Conservation (phyloP, 1,139 yeast genomes). For the Casaregolazyma suthepensis region DNA sequence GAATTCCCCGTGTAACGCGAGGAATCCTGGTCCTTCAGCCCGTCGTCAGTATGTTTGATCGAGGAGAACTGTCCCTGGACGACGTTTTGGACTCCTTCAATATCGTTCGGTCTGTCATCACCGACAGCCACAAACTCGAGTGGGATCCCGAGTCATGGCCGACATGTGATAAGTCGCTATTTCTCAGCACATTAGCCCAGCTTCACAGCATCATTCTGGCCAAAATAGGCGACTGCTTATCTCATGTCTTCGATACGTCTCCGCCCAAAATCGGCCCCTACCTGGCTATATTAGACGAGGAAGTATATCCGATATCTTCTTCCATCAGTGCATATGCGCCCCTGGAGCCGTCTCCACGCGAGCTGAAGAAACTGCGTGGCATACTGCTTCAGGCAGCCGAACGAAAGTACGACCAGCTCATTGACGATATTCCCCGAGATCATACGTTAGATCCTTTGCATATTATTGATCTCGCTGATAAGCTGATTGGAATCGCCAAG, state of each 20-base stretch:
- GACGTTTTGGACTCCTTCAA: constrained; percentile 32
- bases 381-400: constrained; percentile 51
- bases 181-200: constrained; percentile 45
- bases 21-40: constrained; percentile 49
- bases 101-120: constrained; percentile 41
- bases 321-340: constrained; percentile 37
- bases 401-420: constrained; percentile 50
- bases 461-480: constrained; percentile 54
- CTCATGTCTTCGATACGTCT: constrained; percentile 43
- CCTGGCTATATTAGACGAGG: constrained; percentile 46
- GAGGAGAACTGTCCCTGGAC: constrained; percentile 74
- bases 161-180: constrained; percentile 44
- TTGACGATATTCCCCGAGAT: constrained; percentile 61
- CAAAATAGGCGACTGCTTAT: constrained; percentile 42
- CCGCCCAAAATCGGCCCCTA: constrained; percentile 61
- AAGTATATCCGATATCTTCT: constrained; percentile 43
- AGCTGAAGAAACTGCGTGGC: constrained; percentile 48
- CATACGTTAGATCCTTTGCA: constrained; percentile 51
- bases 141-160: constrained; percentile 46
- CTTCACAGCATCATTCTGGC: constrained; percentile 46
- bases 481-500: constrained; percentile 46
- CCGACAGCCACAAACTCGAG: constrained; percentile 29
- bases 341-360: constrained; percentile 41
- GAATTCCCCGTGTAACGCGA: constrained; percentile 48
- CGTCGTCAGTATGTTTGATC: constrained; percentile 37